Conservation (phyloP, 2,329 filamentous ascomycete genomes). For the Cercospora sp. region DNA sequence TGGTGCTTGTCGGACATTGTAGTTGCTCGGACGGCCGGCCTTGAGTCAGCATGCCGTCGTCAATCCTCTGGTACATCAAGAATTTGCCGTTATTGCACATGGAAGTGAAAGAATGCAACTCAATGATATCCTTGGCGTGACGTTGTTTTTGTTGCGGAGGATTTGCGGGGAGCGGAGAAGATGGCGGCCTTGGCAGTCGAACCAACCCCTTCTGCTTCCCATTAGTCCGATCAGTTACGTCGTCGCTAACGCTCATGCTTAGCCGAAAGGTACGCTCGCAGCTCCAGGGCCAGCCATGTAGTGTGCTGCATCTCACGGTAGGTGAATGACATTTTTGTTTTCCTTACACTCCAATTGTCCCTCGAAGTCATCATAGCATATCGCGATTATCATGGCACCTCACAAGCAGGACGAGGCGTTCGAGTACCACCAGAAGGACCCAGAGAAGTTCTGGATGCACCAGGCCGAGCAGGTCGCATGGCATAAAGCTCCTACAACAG, state of each 20-base stretch:
- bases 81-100: too few species aligned
- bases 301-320: background rate
- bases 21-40: too few species aligned
- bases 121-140: background rate
- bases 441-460: constrained; percentile 41
- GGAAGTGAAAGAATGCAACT: background rate
- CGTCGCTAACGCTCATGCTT: background rate
- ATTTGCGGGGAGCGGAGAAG: background rate
- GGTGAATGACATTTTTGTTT: too few species aligned
- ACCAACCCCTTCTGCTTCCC: background rate
- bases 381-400: constrained; percentile 12
- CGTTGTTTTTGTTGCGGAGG: background rate
- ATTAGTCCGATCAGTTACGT: constrained; percentile 3
- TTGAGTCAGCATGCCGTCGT: too few species aligned
- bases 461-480: constrained; percentile 71
- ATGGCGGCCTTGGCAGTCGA: background rate
- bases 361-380: background rate
- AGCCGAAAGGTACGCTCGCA: constrained; percentile 3
- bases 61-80: too few species aligned
- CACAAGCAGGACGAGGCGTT: constrained; percentile 43
- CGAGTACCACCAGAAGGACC: constrained; percentile 38
- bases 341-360: background rate
- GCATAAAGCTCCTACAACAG: constrained; percentile 71
- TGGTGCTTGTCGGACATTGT: background rate
- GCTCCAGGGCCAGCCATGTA: background rate